Evolutionary conservation across 768 basidiomycete genomes (phyloP).

Genomic region (Trametes cubensis): DNA sequence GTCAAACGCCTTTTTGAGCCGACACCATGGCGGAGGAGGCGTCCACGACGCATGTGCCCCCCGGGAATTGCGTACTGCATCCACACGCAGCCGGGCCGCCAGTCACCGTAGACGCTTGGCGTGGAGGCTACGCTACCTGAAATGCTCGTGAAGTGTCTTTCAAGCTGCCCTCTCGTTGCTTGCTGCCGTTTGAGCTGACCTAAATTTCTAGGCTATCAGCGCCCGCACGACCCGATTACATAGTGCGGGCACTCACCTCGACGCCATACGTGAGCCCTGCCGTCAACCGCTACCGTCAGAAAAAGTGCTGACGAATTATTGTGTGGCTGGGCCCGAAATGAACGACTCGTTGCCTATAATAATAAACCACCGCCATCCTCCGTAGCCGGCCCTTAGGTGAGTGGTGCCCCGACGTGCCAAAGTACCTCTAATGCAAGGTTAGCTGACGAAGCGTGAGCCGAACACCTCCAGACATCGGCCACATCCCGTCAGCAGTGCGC

Average conservation of each 20-base stretch:
- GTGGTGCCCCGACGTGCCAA: not conserved
- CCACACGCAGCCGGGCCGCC: constrained; percentile 1
- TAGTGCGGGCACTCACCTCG: not conserved
- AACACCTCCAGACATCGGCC: not conserved
- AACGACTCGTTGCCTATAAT: too few relatives aligned
- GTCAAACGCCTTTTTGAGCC: constrained; percentile 16
- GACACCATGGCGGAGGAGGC: constrained; percentile 1
- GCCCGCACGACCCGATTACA: too few relatives aligned
- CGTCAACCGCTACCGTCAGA: not conserved
- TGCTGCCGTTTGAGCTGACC: not conserved
- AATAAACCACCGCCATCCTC: too few relatives aligned
- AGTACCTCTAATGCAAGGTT: not conserved
- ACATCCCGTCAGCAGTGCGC: not conserved
- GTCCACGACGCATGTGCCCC: not conserved
- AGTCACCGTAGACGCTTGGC: not conserved
- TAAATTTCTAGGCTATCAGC: too few relatives aligned
- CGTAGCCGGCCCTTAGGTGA: too few relatives aligned
- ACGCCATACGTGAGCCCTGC: not conserved
- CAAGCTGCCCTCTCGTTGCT: not conserved
- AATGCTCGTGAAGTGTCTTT: too few relatives aligned
- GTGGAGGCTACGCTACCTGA: not conserved
- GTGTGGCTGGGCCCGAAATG: too few relatives aligned
- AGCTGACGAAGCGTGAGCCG: not conserved
- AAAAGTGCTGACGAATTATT: too few relatives aligned
- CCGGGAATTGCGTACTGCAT: not conserved